Conservation (phyloP, 2,329 filamentous ascomycete genomes). For the Pseudovirgaria hyperparasitica region DNA sequence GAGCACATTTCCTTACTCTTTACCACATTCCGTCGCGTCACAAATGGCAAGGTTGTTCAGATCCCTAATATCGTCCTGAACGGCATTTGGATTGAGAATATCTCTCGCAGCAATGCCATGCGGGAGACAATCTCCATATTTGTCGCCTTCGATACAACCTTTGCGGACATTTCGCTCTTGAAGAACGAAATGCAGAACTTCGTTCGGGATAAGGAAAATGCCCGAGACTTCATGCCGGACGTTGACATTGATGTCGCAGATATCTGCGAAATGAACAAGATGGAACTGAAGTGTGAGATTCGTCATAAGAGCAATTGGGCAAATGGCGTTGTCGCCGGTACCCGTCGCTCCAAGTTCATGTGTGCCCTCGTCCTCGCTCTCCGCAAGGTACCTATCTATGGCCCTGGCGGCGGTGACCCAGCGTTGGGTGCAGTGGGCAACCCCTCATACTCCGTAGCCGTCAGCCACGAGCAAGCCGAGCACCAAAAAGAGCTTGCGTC, state of each 20-base stretch:
- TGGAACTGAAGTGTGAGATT: constrained; percentile 71
- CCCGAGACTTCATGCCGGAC: constrained; percentile 80
- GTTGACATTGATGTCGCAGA: constrained; percentile 65
- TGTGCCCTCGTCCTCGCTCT: constrained; percentile 78
- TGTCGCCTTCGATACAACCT: constrained; percentile 73
- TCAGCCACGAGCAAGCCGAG: constrained; percentile 55
- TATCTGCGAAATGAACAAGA: constrained; percentile 76
- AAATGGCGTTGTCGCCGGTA: constrained; percentile 66
- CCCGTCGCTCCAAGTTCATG: constrained; percentile 90
- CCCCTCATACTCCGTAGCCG: constrained; percentile 67
- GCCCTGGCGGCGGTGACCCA: constrained; percentile 58
- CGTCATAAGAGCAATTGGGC: constrained; percentile 61
- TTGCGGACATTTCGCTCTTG: constrained; percentile 79
- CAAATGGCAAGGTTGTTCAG: constrained; percentile 66
- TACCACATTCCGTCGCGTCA: constrained; percentile 77
- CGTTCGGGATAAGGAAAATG: constrained; percentile 71
- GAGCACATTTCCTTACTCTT: constrained; percentile 91
- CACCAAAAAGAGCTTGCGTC: constrained; percentile 41
- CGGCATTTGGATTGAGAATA: constrained; percentile 88
- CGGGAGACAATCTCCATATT: constrained; percentile 69
- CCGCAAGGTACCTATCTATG: constrained; percentile 75
- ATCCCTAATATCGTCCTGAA: constrained; percentile 89
- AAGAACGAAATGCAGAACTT: constrained; percentile 77
- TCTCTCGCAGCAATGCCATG: constrained; percentile 85
- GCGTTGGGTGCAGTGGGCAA: constrained; percentile 52